Conservation (phyloP, 441 rosid species). For the Mallotus repandus region DNA sequence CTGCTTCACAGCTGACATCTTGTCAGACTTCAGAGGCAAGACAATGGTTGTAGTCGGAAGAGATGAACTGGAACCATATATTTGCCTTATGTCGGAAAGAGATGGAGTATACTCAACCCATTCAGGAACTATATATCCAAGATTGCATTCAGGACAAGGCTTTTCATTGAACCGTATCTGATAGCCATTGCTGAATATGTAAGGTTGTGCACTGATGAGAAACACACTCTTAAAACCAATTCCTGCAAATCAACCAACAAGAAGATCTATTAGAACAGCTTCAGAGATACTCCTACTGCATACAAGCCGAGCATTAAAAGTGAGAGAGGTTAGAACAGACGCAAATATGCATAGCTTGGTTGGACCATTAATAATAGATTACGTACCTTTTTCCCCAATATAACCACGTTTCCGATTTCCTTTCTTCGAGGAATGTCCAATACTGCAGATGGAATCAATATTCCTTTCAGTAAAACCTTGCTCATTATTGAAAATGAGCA, state of each 20-base stretch:
- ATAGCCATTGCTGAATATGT: conserved; percentile 72
- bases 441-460: conserved; percentile 58
- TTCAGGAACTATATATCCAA: conserved; percentile 77
- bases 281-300: no score
- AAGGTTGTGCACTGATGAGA: conserved; percentile 53
- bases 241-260: conserved; percentile 35
- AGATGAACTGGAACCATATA: conserved; percentile 43
- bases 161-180: conserved; percentile 62
- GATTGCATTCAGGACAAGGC: conserved; percentile 57
- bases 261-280: neutral
- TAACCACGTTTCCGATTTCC: conserved; percentile 58
- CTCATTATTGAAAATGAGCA: conserved; percentile 69
- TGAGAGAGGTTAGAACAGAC: neutral
- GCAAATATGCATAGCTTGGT: neutral
- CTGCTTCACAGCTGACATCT: conserved; percentile 58
- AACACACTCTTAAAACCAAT: conserved; percentile 86
- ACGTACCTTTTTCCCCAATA: conserved; percentile 79
- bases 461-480: conserved; percentile 55
- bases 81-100: conserved; percentile 40
- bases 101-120: conserved; percentile 64
- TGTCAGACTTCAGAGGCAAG: conserved; percentile 67
- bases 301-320: no score
- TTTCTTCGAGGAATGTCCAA: conserved; percentile 64
- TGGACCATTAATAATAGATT: neutral
- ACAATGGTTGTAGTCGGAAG: conserved; percentile 62